A percentile compares a stretch with the other conserved stretches of the same genome.
These are phyloP conservation scores for Kazachstania sp. DNA, from an alignment of 1,139 yeast species.

Conservation along the genomic window DNA sequence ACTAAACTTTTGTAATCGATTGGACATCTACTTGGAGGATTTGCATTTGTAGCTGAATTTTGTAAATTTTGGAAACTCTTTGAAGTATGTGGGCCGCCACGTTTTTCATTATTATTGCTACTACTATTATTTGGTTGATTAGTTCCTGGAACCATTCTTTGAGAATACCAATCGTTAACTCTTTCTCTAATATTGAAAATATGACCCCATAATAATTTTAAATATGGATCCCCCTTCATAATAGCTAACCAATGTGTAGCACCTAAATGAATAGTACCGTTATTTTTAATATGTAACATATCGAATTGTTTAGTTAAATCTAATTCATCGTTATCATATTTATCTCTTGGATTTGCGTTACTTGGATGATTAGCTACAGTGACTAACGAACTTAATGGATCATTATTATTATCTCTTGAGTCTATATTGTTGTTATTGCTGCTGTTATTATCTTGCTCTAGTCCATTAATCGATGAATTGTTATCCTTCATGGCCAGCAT, in stretches of 20 bases:
- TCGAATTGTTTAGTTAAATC: slow-evolving; percentile 42
- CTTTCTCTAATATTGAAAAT: slow-evolving; percentile 42
- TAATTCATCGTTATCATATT: slow-evolving; percentile 32
- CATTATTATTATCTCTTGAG: background rate
- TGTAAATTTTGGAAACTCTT: background rate
- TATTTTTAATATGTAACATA: slow-evolving; percentile 42
- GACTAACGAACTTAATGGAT: background rate
- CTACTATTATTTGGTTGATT: background rate
- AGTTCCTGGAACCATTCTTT: slow-evolving; percentile 10
- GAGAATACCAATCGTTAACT: slow-evolving; percentile 29
- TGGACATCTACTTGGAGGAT: slow-evolving; percentile 18
- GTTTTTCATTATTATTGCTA: background rate
- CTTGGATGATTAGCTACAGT: background rate
- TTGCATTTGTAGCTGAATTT: background rate
- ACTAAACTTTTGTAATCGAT: slow-evolving; percentile 9
- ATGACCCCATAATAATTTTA: slow-evolving; percentile 44
- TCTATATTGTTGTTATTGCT: background rate
- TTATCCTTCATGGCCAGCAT: background rate
- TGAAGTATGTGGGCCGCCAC: background rate
- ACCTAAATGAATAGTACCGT: slow-evolving; percentile 43
- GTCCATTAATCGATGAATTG: too few relatives aligned
- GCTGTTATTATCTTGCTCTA: too few relatives aligned
- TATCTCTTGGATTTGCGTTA: slow-evolving; percentile 6
- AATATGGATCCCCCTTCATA: slow-evolving; percentile 45
- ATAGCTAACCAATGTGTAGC: slow-evolving; percentile 47